Percentiles rank a stretch among this genome's conserved stretches.
Conservation (phyloP, 2,329 filamentous ascomycete species). For the Cladosporium sp. region DNA sequence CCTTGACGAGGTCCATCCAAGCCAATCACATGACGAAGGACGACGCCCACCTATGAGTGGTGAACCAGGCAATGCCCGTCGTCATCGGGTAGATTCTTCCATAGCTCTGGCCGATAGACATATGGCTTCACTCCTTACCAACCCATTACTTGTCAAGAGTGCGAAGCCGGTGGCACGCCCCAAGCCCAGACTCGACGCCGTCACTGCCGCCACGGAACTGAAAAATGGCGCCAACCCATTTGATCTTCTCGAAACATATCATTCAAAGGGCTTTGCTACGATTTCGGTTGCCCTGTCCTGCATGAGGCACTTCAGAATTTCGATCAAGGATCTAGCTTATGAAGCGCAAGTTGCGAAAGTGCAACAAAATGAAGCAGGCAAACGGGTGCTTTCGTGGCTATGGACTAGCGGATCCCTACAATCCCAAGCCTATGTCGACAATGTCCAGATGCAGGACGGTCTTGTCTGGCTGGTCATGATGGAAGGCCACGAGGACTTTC, state of each 20-base stretch:
- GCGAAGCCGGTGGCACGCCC: not conserved
- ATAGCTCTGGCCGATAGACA: conserved; percentile 41
- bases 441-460: conserved; percentile 18
- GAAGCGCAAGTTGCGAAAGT: conserved; percentile 14
- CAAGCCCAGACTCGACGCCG: conserved; percentile 11
- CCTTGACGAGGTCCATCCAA: conserved; percentile 56
- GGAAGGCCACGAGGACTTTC: conserved; percentile 25
- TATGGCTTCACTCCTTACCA: conserved; percentile 48
- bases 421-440: conserved; percentile 19
- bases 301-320: conserved; percentile 29
- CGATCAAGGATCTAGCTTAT: conserved; percentile 16
- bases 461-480: conserved; percentile 24
- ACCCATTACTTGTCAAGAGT: conserved; percentile 41
- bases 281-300: conserved; percentile 37
- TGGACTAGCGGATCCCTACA: conserved; percentile 21
- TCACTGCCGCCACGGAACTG: conserved; percentile 26
- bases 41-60: conserved; percentile 6
- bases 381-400: conserved; percentile 28
- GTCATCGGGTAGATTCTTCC: conserved; percentile 30
- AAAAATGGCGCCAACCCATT: conserved; percentile 30
- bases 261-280: conserved; percentile 35
- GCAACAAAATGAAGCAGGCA: conserved; percentile 23
- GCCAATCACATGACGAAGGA: conserved; percentile 23
- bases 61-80: conserved; percentile 19
- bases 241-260: conserved; percentile 37